A percentile compares a stretch with the other conserved stretches of the same genome.
Conservation (phyloP, 1,139 yeast genomes). For the Protomyces lactucae-debilis region DNA sequence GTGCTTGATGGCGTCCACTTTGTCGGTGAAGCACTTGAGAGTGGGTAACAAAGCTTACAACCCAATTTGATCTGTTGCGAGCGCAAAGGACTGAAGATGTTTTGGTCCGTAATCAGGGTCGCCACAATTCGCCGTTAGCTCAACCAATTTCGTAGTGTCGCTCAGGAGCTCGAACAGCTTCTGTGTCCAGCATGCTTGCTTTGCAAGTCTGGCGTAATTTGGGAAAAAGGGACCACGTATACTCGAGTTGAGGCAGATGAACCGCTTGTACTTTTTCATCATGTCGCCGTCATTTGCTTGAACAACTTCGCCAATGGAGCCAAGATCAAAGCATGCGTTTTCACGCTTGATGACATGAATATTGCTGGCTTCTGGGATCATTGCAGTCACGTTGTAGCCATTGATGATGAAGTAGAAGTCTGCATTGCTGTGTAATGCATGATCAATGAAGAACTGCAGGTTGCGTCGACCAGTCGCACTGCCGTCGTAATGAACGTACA, state of each 20-base stretch:
- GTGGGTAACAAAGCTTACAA: background rate
- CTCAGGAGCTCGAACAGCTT: background rate
- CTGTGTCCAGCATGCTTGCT: constrained; percentile 9
- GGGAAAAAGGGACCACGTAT: constrained; percentile 19
- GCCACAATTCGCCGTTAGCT: constrained; percentile 12
- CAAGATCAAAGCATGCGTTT: constrained; percentile 16
- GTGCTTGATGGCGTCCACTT: background rate
- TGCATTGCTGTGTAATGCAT: constrained; percentile 13
- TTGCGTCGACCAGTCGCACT: background rate
- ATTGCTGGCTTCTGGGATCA: constrained; percentile 1
- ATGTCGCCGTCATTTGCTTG: background rate
- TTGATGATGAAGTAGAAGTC: constrained; percentile 20
- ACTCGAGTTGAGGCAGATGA: constrained; percentile 11
- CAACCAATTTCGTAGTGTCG: constrained; percentile 3
- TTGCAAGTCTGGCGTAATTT: background rate
- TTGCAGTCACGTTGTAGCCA: constrained; percentile 1
- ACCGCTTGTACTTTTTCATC: constrained; percentile 1
- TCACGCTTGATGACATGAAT: constrained; percentile 5
- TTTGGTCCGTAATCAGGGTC: background rate
- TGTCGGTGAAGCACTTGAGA: background rate
- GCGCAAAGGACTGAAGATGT: constrained; percentile 13
- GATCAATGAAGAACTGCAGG: constrained; percentile 6
- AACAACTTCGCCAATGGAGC: constrained; percentile 7
- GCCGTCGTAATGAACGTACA: constrained; percentile 15
- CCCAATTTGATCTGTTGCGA: constrained; percentile 4